A percentile compares a stretch with the other conserved stretches of the same genome.
phyloP scores from a whole-genome alignment of 2,329 filamentous ascomycete species.

The Penicillium sp. region DNA sequence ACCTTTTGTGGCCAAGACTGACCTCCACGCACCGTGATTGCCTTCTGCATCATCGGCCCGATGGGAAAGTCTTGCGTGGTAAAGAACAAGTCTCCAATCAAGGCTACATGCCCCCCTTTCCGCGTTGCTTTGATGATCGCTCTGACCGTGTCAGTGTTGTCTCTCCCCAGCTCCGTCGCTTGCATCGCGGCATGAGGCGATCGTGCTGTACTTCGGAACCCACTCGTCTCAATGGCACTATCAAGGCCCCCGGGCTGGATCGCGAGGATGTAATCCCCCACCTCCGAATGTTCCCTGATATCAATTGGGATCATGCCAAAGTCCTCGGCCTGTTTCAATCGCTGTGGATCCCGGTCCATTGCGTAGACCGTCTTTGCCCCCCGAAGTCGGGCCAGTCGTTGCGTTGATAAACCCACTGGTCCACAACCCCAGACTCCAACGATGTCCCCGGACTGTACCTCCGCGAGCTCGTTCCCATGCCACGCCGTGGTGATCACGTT shows the following conservation, averaged over 20 bases:
- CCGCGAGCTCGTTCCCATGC: conserved; percentile 38
- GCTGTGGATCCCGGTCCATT: conserved; percentile 36
- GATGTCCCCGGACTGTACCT: conserved; percentile 34
- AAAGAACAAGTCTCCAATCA: conserved; percentile 37
- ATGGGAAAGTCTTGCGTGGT: conserved; percentile 35
- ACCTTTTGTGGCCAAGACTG: conserved; percentile 32
- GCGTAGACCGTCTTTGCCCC: conserved; percentile 39
- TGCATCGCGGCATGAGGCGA: conserved; percentile 27
- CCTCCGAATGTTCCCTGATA: conserved; percentile 26
- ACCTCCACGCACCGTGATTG: conserved; percentile 35
- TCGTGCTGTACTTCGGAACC: conserved; percentile 30
- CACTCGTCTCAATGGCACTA: conserved; percentile 35
- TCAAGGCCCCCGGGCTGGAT: conserved; percentile 36
- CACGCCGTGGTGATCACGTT: conserved; percentile 39
- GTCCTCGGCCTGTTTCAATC: conserved; percentile 31
- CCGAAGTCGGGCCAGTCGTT: conserved; percentile 32
- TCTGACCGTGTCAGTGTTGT: conserved; percentile 33
- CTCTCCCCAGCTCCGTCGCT: conserved; percentile 27
- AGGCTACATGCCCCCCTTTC: conserved; percentile 34
- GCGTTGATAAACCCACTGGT: conserved; percentile 35
- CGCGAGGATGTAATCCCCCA: conserved; percentile 35
- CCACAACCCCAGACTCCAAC: conserved; percentile 40
- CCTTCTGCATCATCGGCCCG: conserved; percentile 39
- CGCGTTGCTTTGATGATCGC: conserved; percentile 35
- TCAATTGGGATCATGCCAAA: conserved; percentile 37